Base-by-base conservation (phyloP, 2,329 filamentous ascomycete species). In the Stagonosporopsis tanaceti region DNA sequence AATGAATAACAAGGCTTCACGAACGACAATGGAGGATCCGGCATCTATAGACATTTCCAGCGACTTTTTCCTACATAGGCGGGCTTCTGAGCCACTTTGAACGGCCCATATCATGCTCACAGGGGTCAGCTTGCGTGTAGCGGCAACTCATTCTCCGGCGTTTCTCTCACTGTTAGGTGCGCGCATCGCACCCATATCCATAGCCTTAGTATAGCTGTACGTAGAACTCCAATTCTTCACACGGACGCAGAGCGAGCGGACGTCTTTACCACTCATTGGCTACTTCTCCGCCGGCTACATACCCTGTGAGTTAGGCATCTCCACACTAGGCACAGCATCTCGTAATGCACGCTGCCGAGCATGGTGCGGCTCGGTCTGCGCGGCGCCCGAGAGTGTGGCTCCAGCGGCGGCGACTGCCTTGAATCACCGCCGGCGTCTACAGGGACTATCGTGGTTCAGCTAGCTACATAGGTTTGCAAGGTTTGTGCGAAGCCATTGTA, bases 41-140 rank as follows among this genome's bases (percentile, higher is more conserved):
- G 68, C 69, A 74, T 72, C 56, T 70, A 72, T 74, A 74, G 70
- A 74, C 67, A 66, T 68, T 66, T 66, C 47, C 67, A 63, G 62
- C 60, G 58, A 60, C 53, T 53, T 35, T 51, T 57, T 32, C 53
- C 41, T 45, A 53, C 34, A 50, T 54, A 53, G 50, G 51, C 44
- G 50, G 54, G 44, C 50, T 47, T 50, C 40, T 59, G 38, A 37
- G 35, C 50, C 50, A 50, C 22, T 44, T 47, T 20, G 51, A 39
- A 37, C 47, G 55, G 63, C 51, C 55, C 9, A 27, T 53, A 42
- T 48, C 38, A 34, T 32, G 41, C 50, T 54, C 42, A 52, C 34
- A 56, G 58, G 32, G 56, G 38, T 59, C 59, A 51, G 59, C 30
- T 61, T 55, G 50, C 38, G 52, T 47, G 52, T 48, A 59, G 65